A percentile compares a stretch with the other conserved stretches of the same genome.
Evolutionary conservation across 129 eudicot genomes (phyloP).

Genomic region (Saposhnikovia divaricata): DNA sequence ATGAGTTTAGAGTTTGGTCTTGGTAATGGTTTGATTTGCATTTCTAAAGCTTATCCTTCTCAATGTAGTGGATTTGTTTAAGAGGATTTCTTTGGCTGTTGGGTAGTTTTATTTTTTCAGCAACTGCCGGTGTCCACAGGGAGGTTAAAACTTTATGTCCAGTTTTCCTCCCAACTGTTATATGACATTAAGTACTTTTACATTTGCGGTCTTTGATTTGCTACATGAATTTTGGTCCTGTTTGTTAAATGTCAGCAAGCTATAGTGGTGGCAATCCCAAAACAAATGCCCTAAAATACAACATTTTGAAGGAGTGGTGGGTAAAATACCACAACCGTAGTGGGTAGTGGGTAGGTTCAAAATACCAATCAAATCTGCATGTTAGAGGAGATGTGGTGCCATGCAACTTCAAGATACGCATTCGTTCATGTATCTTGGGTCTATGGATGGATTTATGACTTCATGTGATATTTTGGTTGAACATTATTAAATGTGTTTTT

Average conservation of each 20-base stretch:
- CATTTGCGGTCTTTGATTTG: not conserved
- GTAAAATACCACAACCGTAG: not conserved
- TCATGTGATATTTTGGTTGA: not conserved
- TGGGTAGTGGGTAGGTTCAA: too few species aligned
- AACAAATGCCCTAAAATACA: not conserved
- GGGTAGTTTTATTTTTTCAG: conserved; percentile 36
- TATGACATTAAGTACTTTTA: not conserved
- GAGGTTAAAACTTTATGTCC: not conserved
- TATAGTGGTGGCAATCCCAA: not conserved
- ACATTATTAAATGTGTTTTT: not conserved
- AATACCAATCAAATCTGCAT: too few species aligned
- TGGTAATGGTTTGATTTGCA: conserved; percentile 16
- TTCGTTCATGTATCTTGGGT: too few species aligned
- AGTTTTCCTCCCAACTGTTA: not conserved
- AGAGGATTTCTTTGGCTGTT: conserved; percentile 17
- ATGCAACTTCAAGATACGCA: too few species aligned
- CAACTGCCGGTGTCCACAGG: conserved; percentile 27
- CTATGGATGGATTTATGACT: too few species aligned
- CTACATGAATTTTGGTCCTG: not conserved
- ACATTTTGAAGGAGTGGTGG: not conserved
- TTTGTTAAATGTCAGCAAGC: not conserved
- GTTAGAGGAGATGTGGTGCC: too few species aligned
- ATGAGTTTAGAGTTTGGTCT: not conserved
- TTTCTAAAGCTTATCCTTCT: conserved; percentile 10
- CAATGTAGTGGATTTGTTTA: not conserved